Conservation (phyloP, 352 stramenopile genomes). For the Hyaloperonospora brassicae region DNA sequence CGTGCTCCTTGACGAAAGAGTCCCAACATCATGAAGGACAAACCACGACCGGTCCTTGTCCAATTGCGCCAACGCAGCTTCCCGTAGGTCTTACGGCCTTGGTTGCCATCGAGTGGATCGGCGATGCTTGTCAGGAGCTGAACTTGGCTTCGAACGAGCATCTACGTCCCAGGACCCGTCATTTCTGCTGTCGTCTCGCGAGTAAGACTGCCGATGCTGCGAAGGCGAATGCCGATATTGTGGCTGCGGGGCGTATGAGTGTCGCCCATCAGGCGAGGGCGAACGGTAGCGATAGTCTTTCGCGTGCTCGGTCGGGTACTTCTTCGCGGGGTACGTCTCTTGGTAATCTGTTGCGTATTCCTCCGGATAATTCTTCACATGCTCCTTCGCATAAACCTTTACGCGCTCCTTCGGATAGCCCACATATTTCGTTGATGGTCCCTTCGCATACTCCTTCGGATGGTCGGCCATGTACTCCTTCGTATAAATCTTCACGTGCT, state of each 20-base stretch:
- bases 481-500: constrained; percentile 14
- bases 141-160: constrained; percentile 10
- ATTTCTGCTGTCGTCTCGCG: constrained; percentile 16
- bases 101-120: constrained; percentile 28
- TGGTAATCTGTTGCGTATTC: constrained; percentile 11
- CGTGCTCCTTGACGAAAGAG: no score
- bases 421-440: not conserved
- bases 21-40: not conserved
- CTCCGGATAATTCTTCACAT: constrained; percentile 11
- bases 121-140: constrained; percentile 18
- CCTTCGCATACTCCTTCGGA: constrained; percentile 11
- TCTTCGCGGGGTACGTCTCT: constrained; percentile 7
- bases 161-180: constrained; percentile 14
- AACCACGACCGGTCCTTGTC: not conserved
- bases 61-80: not conserved
- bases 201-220: constrained; percentile 19
- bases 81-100: constrained; percentile 12
- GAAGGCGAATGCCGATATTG: constrained; percentile 18
- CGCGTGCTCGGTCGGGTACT: constrained; percentile 11
- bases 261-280: constrained; percentile 14
- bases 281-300: constrained; percentile 19
- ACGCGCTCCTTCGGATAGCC: constrained; percentile 16
- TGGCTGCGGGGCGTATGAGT: constrained; percentile 15
- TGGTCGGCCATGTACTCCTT: constrained; percentile 16
- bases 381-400: constrained; percentile 14